Conservation (phyloP, 768 basidiomycete genomes). For the Dacryopinax spathularia region DNA sequence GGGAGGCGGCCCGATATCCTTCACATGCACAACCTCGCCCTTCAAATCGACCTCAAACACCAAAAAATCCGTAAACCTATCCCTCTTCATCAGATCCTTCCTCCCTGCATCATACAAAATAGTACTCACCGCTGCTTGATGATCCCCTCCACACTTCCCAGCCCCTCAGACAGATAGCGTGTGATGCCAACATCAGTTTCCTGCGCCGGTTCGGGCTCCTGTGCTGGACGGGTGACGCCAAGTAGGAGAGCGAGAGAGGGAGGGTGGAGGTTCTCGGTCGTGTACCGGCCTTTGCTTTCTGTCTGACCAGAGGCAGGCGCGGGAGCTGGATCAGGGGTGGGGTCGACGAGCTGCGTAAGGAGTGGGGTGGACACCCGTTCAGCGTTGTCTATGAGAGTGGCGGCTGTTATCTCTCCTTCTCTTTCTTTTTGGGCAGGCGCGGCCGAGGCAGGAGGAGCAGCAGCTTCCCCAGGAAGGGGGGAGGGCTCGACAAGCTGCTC, state of each 20-base stretch:
- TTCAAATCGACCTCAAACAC: conserved; percentile 83
- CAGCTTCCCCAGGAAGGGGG: background rate
- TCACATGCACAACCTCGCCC: conserved; percentile 65
- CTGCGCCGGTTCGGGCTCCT: conserved; percentile 38
- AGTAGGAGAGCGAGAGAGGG: conserved; percentile 34
- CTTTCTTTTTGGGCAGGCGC: no score
- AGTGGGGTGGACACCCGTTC: background rate
- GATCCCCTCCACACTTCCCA: conserved; percentile 70
- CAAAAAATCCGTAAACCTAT: conserved; percentile 91
- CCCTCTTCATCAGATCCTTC: conserved; percentile 7
- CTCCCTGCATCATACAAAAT: background rate
- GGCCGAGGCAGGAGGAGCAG: no score
- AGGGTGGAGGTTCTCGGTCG: conserved; percentile 33
- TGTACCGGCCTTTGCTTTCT: no score
- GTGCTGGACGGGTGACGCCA: background rate
- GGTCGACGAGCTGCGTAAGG: background rate
- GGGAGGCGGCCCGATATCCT: conserved; percentile 59
- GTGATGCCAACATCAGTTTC: conserved; percentile 85
- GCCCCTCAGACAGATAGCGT: conserved; percentile 59
- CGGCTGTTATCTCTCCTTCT: no score
- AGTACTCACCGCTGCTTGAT: conserved; percentile 81
- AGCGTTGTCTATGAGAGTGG: no score
- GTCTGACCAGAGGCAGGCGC: background rate
- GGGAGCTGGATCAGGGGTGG: background rate
- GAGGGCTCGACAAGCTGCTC: background rate